Base-by-base conservation (phyloP, 352 stramenopile species). In the Plasmopara viticola region DNA sequence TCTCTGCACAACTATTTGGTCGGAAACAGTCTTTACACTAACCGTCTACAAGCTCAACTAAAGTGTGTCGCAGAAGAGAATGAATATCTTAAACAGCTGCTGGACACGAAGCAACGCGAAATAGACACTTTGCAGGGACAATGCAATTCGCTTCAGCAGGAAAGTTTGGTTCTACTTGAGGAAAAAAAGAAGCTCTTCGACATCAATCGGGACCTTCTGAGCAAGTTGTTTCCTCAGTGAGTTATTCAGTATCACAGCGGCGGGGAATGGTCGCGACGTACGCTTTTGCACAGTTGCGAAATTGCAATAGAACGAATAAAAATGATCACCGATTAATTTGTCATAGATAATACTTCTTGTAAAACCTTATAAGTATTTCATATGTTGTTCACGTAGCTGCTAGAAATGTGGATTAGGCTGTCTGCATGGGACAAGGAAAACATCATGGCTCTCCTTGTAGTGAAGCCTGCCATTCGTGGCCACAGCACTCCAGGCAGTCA, bases 161-260 rank as follows among this genome's bases (percentile, higher is more conserved):
- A 87, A 58, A 89, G 87, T 47, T 56, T 64, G 2, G 74, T 86
- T 18, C 61, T 89, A 38, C 59, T 75, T 0, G 75, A 87, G 35
- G 76, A 85, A 63, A 87, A 89, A 56, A 86, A 79, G 65, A 89
- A 89, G 64, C 53, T 89, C 13, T 85, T 86, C 45, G 75, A 87
- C 58, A 86, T 89, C 46, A 89, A 89, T 55, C 70, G 74, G 45
- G 76, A 85, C 57, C 44, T 89, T 28, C 52, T 87, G 29, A 61
- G 61, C 53, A 87, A 87, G 47, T 53, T 87, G 29, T 84, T 87
- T 41, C 76, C 68, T n/a, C 71, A 87, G 51, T 84, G 61, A 83
- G 17, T 31, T 33, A 13, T 20, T 3, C 20, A 25, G 20, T 25
- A 25, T 25, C 3, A 25, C 20, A 25, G 20, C 20, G 20, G 20